Conservation (phyloP, 2,329 filamentous ascomycete genomes). For the Rhynchosporium graminicola region DNA sequence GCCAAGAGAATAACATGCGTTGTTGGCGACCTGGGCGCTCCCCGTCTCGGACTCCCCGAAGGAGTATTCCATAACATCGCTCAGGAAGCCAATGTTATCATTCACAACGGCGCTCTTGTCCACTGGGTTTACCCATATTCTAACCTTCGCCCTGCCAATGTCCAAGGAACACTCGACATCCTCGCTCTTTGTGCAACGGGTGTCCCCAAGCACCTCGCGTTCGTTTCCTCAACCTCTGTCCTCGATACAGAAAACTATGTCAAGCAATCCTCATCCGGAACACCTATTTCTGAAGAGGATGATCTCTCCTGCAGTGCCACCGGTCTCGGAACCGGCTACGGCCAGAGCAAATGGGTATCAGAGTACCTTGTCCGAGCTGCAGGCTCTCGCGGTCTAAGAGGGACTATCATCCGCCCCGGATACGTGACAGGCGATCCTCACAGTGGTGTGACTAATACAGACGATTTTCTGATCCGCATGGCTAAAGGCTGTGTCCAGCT, state of each 20-base stretch:
- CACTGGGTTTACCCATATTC: constrained; percentile 84
- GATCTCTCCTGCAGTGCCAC: constrained; percentile 74
- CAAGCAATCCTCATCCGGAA: constrained; percentile 66
- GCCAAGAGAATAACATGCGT: constrained; percentile 63
- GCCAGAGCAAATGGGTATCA: constrained; percentile 83
- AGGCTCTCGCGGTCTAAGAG: constrained; percentile 72
- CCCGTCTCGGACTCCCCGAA: constrained; percentile 70
- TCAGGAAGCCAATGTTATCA: constrained; percentile 67
- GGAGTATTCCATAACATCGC: constrained; percentile 65
- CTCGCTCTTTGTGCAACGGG: constrained; percentile 75
- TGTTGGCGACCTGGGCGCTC: constrained; percentile 71
- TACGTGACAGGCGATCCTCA: constrained; percentile 77
- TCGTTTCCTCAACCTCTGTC: constrained; percentile 79
- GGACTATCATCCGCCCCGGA: constrained; percentile 77
- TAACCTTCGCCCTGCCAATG: constrained; percentile 71
- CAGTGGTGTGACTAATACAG: constrained; percentile 73
- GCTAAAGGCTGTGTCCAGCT: constrained; percentile 87
- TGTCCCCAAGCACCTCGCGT: constrained; percentile 77
- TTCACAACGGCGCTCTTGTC: constrained; percentile 80
- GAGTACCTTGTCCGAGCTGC: constrained; percentile 75
- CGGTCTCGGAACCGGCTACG: constrained; percentile 84
- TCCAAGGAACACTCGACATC: constrained; percentile 75
- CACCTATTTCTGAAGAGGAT: constrained; percentile 72
- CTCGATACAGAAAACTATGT: constrained; percentile 84
- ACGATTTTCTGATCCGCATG: constrained; percentile 88